These are phyloP conservation scores for Zygosaccharomyces pseudobailii DNA, from an alignment of 1,139 yeast genomes.

Conservation along the genomic window DNA sequence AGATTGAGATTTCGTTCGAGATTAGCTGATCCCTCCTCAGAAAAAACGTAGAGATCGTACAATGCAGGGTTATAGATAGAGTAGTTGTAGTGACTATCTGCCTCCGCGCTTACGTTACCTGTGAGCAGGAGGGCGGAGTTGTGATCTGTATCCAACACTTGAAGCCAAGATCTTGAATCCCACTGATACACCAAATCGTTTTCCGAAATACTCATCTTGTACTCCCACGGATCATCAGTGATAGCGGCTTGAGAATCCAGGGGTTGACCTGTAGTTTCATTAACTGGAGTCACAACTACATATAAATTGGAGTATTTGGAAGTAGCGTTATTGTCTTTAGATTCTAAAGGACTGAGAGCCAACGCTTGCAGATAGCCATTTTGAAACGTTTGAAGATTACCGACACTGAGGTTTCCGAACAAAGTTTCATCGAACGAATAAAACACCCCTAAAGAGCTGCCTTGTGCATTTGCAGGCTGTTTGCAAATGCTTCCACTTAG, in stretches of 20 bases:
- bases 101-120: conserved; percentile 45
- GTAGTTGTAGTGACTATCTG: conserved; percentile 23
- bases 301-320: conserved; percentile 38
- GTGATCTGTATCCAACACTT: conserved; percentile 69
- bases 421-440: conserved; percentile 47
- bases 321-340: conserved; percentile 16
- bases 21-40: conserved; percentile 39
- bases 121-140: conserved; percentile 65
- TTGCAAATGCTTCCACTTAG: conserved; percentile 57
- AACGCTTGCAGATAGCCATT: conserved; percentile 55
- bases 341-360: conserved; percentile 40
- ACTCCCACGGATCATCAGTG: conserved; percentile 46
- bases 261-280: conserved; percentile 35
- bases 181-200: conserved; percentile 63
- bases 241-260: conserved; percentile 38
- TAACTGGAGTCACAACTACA: conserved; percentile 37
- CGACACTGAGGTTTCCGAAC: conserved; percentile 29
- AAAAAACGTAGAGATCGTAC: conserved; percentile 46
- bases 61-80: conserved; percentile 32
- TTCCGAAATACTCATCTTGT: conserved; percentile 68
- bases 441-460: conserved; percentile 44
- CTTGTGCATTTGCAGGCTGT: conserved; percentile 40
- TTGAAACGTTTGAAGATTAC: conserved; percentile 33
- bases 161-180: conserved; percentile 57
- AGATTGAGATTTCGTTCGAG: conserved; percentile 42